These are phyloP conservation scores for Lobosporangium transversale DNA, from an alignment of 192 early-diverging fungal genomes.

Conservation along the genomic window DNA sequence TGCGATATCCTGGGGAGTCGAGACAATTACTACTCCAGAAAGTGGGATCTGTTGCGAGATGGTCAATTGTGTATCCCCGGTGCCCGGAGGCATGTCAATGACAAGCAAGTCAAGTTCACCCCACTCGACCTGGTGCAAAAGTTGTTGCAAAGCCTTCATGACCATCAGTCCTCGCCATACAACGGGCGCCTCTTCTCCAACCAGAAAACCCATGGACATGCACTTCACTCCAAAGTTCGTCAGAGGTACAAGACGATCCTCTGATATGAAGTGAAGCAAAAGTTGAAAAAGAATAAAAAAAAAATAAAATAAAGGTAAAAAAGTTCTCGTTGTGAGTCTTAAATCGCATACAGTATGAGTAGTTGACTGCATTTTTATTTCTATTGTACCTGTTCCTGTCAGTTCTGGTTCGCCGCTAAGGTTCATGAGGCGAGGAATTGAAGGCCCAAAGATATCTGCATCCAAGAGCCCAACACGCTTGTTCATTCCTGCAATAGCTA, in stretches of 20 bases:
- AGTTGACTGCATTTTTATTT: too few relatives aligned
- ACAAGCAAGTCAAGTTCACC: slow-evolving; percentile 77
- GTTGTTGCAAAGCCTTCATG: slow-evolving; percentile 91
- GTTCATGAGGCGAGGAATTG: slow-evolving; percentile 87
- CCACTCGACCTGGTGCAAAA: slow-evolving; percentile 89
- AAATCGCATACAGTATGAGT: too few relatives aligned
- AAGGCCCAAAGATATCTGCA: slow-evolving; percentile 94
- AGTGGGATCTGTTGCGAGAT: slow-evolving; percentile 75
- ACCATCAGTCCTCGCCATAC: slow-evolving; percentile 96
- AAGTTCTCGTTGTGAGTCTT: too few relatives aligned
- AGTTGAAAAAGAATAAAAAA: too few relatives aligned
- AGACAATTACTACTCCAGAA: slow-evolving; percentile 83
- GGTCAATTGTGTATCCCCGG: slow-evolving; percentile 89
- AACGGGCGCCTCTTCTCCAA: slow-evolving; percentile 75
- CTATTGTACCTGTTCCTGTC: slow-evolving; percentile 65
- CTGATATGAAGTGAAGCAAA: too few relatives aligned
- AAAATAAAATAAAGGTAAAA: too few relatives aligned
- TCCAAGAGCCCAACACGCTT: slow-evolving; percentile 81
- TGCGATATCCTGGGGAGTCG: slow-evolving; percentile 93
- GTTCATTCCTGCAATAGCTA: slow-evolving; percentile 69
- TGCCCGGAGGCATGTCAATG: slow-evolving; percentile 93
- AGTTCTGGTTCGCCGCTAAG: slow-evolving; percentile 77
- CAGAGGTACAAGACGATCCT: slow-evolving; percentile 72
- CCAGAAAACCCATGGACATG: slow-evolving; percentile 94
- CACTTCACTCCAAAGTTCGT: slow-evolving; percentile 88